These are phyloP conservation scores for Fraxinus albicans DNA, from an alignment of 305 asterid genomes.

Conservation along the genomic window DNA sequence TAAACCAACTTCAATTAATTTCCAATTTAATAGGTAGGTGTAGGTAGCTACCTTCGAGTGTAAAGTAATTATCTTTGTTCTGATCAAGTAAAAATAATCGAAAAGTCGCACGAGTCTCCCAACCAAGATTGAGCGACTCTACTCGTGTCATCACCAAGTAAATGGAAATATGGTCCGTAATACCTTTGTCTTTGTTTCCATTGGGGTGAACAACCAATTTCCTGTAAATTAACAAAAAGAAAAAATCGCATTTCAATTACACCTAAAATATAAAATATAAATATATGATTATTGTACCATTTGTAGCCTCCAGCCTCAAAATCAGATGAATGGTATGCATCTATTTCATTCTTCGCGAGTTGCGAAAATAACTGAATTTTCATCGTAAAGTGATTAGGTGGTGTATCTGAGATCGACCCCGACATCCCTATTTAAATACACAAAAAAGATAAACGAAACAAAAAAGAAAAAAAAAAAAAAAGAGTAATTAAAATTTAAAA, in stretches of 20 bases:
- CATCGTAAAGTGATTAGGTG: constrained; percentile 45
- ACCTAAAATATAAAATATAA: neutral
- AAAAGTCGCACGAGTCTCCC: constrained; percentile 51
- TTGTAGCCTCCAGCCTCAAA: constrained; percentile 64
- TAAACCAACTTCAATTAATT: neutral
- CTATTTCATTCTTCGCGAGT: constrained; percentile 39
- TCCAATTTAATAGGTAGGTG: neutral
- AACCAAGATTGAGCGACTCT: constrained; percentile 35
- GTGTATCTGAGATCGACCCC: constrained; percentile 36
- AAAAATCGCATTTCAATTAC: neutral
- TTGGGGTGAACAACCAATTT: constrained; percentile 48
- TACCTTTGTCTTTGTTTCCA: constrained; percentile 56
- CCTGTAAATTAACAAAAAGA: constrained; percentile 24
- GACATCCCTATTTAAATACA: constrained; percentile 32
- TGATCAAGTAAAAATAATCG: constrained; percentile 51
- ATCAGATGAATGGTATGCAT: constrained; percentile 36
- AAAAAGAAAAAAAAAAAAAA: neutral
- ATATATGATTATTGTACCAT: constrained; percentile 32
- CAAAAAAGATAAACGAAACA: neutral
- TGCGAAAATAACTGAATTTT: constrained; percentile 42
- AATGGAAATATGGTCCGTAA: constrained; percentile 46
- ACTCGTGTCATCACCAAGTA: constrained; percentile 36
- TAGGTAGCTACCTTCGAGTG: constrained; percentile 41
- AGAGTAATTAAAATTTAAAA: neutral
- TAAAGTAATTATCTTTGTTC: constrained; percentile 43